Percentiles rank a stretch among this genome's conserved stretches.
Conservation (phyloP, 1,284 basidiomycete species). For the Apiotrichum akiyoshidainum region DNA sequence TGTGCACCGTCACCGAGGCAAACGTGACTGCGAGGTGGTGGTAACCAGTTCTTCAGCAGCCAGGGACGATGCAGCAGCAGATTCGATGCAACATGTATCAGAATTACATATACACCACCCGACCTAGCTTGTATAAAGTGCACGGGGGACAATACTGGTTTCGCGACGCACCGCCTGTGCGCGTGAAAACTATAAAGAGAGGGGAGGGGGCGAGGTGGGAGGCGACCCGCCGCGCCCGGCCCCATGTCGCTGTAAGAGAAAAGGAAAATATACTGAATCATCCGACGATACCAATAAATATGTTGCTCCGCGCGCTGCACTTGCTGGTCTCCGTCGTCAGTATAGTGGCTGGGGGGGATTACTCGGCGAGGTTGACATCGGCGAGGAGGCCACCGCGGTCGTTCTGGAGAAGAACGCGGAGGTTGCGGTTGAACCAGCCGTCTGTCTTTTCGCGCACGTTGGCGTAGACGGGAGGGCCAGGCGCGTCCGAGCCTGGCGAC, state of each 20-base stretch:
- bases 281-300: neutral
- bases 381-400: constrained; percentile 27
- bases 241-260: neutral
- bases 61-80: too few species aligned
- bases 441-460: constrained; percentile 39
- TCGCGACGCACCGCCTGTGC: neutral
- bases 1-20: constrained; percentile 15
- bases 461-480: constrained; percentile 35
- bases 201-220: too few species aligned
- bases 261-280: neutral
- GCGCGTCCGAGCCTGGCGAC: constrained; percentile 7
- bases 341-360: neutral
- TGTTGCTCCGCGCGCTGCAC: too few species aligned
- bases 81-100: neutral
- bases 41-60: neutral
- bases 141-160: neutral
- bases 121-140: too few species aligned
- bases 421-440: constrained; percentile 39
- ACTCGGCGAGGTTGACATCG: constrained; percentile 22
- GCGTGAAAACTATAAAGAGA: neutral
- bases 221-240: too few species aligned
- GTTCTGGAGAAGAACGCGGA: constrained; percentile 36
- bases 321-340: neutral
- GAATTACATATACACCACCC: constrained; percentile 1
- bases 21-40: constrained; percentile 6